Base-by-base conservation (phyloP, 805 yeast genomes). In the Candida mattraensis region DNA sequence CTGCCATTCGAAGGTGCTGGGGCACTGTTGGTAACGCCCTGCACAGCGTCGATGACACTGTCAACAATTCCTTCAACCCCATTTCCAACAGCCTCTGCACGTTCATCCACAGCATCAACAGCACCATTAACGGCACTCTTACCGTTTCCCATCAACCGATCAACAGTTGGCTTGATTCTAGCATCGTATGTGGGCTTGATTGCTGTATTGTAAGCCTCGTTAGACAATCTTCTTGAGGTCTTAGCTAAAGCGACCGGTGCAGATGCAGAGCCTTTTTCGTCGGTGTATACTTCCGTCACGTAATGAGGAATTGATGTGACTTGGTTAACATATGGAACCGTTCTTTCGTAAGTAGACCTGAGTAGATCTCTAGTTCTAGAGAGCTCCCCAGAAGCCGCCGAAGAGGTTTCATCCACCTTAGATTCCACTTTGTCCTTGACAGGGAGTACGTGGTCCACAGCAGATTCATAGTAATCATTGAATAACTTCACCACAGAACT, bases 221-320 rank as follows among this genome's bases (percentile, higher is more conserved):
- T 51, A 2, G 69, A 61, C 24, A 65, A 53, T 33, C 58, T 55
- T 41, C 60, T 53, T 15, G 69, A 58, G 12, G 70, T 58, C 30
- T 61, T 58, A 2, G 61, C 58, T n/a, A 65, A 45, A 2, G 67
- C 68, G 18, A 50, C 50, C 10, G 64, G 48, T 12, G 64, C 42
- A 3, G 61, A 45, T 1, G 52, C 42, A 18, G 62, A 56, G 10
- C 50, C 45, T 33, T 48, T 47, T 39, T 63, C 66, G 12, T 48
- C 46, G 11, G 41, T 24, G 44, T 62, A 65, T 18, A 56, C 54
- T 14, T 47, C 48, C n/a, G 50, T 31, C 20, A 63, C 60, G 37
- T 64, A 64, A 2, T 51, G 42, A 8, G 64, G 62, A 5, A 56
- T 23, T n/a, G 51, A 39, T 4, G 56, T 33, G 15, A 54, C 59